Base-by-base conservation (phyloP, 139 green algal genomes). In the Auxenochlorella pyrenoidosa region DNA sequence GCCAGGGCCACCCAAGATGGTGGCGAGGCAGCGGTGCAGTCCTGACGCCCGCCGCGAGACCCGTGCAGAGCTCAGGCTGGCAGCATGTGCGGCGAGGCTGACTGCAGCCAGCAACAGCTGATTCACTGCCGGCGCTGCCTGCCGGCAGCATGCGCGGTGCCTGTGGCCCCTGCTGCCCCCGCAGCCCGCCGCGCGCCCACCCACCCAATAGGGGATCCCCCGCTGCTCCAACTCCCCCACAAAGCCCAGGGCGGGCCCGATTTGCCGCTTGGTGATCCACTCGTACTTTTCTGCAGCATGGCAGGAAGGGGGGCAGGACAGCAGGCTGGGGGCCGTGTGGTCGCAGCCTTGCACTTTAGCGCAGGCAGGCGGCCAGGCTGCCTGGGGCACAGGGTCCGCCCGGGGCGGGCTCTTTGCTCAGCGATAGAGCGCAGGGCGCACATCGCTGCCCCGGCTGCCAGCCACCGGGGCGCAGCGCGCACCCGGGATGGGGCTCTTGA, bases 171-270 rank as follows among this genome's bases (percentile, higher is more conserved):
- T 34, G 65, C 28, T 18, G 12, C 41, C 10, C 24, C 24, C 32
- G 65, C 63, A 54, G 58, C 84, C 76, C 34, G 10, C 38, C n/a
- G 68, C 24, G 34, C 28, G 5, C n/a, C n/a, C n/a, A 54, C 75
- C n/a, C 66, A 93, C 82, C 90, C 91, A 95, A 51, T 92, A 94
- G 6, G 91, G 90, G 43, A 96, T 91, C 32, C 84, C 63, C 2
- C 88, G 86, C 43, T 68, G 75, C 66, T 90, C 88, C 66, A 95
- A 73, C 88, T 95, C 90, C 3, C 83, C 85, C 26, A 91, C 91
- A 86, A 96, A 96, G 19, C 80, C 76, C 40, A 96, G 88, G 34
- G 91, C 89, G 51, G 86, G 88, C 5, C n/a, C 36, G 34, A 60
- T 90, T 58, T 91, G 89, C 63, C 93, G 66, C 22, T 92, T 92